phyloP scores from a whole-genome alignment of 331 rosid species.

The Stylosanthes scabra region DNA sequence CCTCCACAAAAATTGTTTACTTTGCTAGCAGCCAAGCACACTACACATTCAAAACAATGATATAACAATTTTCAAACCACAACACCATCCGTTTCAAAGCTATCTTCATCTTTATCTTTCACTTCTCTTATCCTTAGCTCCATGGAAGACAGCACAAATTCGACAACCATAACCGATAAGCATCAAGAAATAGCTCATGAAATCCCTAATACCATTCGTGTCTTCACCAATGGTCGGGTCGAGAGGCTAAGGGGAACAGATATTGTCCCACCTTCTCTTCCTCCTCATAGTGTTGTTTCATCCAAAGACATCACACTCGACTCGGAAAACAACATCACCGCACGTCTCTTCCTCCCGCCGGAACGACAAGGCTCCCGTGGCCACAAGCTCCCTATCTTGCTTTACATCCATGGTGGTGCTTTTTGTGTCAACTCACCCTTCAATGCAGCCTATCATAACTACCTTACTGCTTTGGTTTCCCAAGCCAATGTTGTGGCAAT shows the following conservation, averaged over 20 bases:
- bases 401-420: constrained; percentile 49
- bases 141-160: constrained; percentile 23
- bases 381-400: constrained; percentile 37
- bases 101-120: background rate
- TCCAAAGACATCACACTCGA: constrained; percentile 44
- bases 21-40: background rate
- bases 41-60: background rate
- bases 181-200: constrained; percentile 19
- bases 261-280: constrained; percentile 35
- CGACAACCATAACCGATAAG: background rate
- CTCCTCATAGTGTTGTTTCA: constrained; percentile 13
- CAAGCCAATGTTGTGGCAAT: constrained; percentile 37
- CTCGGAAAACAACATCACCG: constrained; percentile 25
- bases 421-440: constrained; percentile 41
- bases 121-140: background rate
- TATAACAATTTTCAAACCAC: background rate
- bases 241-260: constrained; percentile 37
- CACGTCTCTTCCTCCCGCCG: constrained; percentile 51
- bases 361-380: background rate
- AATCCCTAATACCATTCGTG: constrained; percentile 29
- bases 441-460: constrained; percentile 27
- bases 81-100: background rate
- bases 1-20: background rate
- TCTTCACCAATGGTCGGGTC: constrained; percentile 36
- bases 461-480: constrained; percentile 17